Base-by-base conservation (phyloP, 1,139 yeast species). In the Yamadazyma aaseri region DNA sequence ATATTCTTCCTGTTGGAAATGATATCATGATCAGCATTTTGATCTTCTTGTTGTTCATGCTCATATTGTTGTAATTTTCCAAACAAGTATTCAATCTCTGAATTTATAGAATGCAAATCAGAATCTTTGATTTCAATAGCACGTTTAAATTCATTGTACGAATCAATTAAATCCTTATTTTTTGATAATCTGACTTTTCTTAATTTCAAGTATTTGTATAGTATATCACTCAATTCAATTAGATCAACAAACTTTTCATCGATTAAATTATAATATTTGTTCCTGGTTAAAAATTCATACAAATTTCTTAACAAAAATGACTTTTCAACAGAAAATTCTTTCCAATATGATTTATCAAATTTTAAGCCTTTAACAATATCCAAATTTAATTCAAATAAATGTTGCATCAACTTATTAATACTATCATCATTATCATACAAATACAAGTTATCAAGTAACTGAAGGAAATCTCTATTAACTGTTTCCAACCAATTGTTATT, bases 211-310 rank as follows among this genome's bases (percentile, higher is more conserved):
- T 79, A 85, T 39, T 64, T 70, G 42, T 66, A 73, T 28, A 79
- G 64, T 9, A 73, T 69, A 38, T 67, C 71, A 1, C 96, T 85
- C 39, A 89, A 67, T 34, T 73, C 80, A 4, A 90, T 71, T 9
- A 95, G 76, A 45, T 87, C 97, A 0, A 97, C 96, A 56, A 82
- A 82, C 42, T 76, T 78, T 14, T 70, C 65, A 31, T 90, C 97
- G 15, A 86, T 67, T 15, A 76, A 58, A n/a, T 80, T 82, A 27
- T 60, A 59, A 35, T 76, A 56, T 17, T 71, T 63, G 39, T 76
- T 65, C 11, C 72, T 73, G 32, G 63, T 63, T 53, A 95, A 86
- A 51, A 76, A 79, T 28, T 76, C 73, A 50, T 76, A 83, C 47
- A 79, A 81, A 5, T 81, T 71, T 35, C 92, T 70, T 17, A 86